Evolutionary conservation across 345 rosid genomes (phyloP).

Genomic region (Brassica napus): Da-Ae NC_063434.1:29716001-29716500

Average conservation of each 20-base stretch:
- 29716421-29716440: neutral
- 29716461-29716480: neutral
- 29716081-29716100: neutral
- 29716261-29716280: neutral
- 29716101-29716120: neutral
- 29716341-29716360: neutral
- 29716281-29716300: neutral
- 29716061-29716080: neutral
- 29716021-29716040: slow-evolving; percentile 28
- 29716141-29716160: slow-evolving; percentile 17
- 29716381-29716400: neutral
- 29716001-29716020: slow-evolving; percentile 30
- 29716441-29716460: no score
- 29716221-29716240: neutral
- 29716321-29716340: neutral
- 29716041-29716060: neutral
- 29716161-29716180: slow-evolving; percentile 9
- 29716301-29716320: neutral
- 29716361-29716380: neutral
- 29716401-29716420: neutral
- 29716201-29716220: slow-evolving; percentile 4
- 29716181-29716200: neutral
- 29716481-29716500: slow-evolving; percentile 22
- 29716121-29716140: neutral
- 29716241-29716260: neutral